Base-by-base conservation (phyloP, 2,329 filamentous ascomycete genomes). In the Sporothrix pallida region DNA sequence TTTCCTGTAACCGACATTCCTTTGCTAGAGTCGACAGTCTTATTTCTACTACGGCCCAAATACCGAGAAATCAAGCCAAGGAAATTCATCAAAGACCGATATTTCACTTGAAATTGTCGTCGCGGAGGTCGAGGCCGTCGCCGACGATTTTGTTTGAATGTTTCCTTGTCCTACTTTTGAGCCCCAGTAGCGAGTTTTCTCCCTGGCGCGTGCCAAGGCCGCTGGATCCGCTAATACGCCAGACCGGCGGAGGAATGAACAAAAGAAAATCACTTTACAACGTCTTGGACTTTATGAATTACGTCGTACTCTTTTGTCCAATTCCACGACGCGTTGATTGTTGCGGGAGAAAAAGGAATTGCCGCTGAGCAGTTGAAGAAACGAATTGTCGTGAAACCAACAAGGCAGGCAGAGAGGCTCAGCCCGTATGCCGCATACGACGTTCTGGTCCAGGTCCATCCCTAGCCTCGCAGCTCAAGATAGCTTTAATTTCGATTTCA, bases 321-420 rank as follows among this genome's bases (percentile, higher is more conserved):
- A 6, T 2, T 54, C 12, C 17, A 13, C 54, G 20, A 31, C n/a
- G 54, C 20, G 54, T 7, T n/a, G 20, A n/a, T 31, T 31, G 20
- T 15, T 20, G 54, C 54, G 54, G 54, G 54, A 58, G 54, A 58
- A 58, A 58, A 58, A 58, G 54, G 26, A 58, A 20, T 26, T 26
- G 23, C 17, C 50, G 17, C 5, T 7, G 17, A 15, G 50, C 50
- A 5, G 9, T n/a, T 6, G 15, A n/a, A n/a, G 50, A 54, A 20
- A 54, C 23, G 23, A 54, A n/a, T 50, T 6, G 13, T 50, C 12
- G 9, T 13, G 5, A 54, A 9, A 7, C 8, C 20, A 9, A 54
- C 15, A 20, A 20, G 2, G 50, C 13, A 15, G 13, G 10, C 48
- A 50, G 3, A 50, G 3, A 5, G 17, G 48, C 15, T 17, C 4